Base-by-base conservation (phyloP, 2,329 filamentous ascomycete genomes). In the Zasmidium citrigriseum region DNA sequence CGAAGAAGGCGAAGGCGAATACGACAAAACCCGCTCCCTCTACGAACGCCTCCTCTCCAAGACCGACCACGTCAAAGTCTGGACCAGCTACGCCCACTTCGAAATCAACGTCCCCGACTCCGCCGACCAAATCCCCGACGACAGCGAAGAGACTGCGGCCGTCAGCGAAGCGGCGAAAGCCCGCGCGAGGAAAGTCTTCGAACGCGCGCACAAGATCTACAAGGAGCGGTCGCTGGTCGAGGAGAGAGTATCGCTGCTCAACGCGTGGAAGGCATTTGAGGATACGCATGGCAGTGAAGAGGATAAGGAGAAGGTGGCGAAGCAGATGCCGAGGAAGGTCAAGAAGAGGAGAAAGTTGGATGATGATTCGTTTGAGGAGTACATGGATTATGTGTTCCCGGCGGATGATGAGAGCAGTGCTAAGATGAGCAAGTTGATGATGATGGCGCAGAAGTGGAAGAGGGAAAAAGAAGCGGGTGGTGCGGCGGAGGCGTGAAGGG, bases 51-150 rank as follows among this genome's bases (percentile, higher is more conserved):
- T 99, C 12, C 83, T 99, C 46, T 82, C 91, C 70, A 97, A 96
- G 86, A 96, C 95, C n/a, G 89, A 95, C 70, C 95, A 99, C 72
- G 92, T 97, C 81, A 99, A 98, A 81, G 95, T 99, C 60, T 99
- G 95, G 95, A 96, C 95, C 75, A 93, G 90, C 74, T 99, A 93
- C 77, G 95, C 95, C n/a, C 90, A 96, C 74, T 98, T 99, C 71
- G 95, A 99, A 76, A 91, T 98, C 79, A 93, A 95, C 73, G 87
- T 96, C 0, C 91, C 92, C 46, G 92, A 96, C 57, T 81, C 84
- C 20, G 85, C 86, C 53, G 85, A 89, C 45, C 87, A 82, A 11
- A 78, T 76, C 3, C 77, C 79, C 11, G 80, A 83, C 21, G 82
- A 82, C 2, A 79, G 84, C 20, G 77, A 88, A 77, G 82, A 83